Evolutionary conservation across 495 filamentous ascomycete genomes (phyloP), one percentile per base, ranked within the genome.

Genomic region (Niebla homalea): DNA sequence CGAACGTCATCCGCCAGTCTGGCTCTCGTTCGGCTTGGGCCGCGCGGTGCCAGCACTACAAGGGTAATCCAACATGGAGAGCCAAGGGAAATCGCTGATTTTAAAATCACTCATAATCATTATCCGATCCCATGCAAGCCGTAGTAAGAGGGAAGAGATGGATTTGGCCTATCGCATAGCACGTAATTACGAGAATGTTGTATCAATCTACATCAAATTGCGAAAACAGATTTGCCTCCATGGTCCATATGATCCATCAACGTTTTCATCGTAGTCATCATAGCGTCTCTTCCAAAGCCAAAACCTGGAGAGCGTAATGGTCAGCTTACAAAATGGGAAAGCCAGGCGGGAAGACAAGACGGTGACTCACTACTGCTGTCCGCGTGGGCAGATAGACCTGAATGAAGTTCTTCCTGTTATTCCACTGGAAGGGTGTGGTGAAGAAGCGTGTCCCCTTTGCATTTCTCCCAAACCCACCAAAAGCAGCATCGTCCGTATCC

Each of bases 341-440:
- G 22, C 14, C 20, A 12, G 5, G 26, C 18, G 8, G 23, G 23
- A 43, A 29, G 44, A 39, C 6, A 43, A 29, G 44, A 39, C 6
- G 36, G 18, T 37, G 59, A 71, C 84, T 80, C 73, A 95, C 89
- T 61, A 96, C 65, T 26, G 88, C 92, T 48, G 85, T 87, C 54
- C 92, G 74, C 23, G 77, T 77, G 23, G 92, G 92, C 48, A 94
- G 77, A 64, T 98, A 98, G 25, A 95, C 79, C 67, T 97, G 92
- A 36, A 85, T 74, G 63, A 85, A 96, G 64, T 98, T 98, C 65
- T 70, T 76, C 53, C 92, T 66, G 2, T 74, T 81, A 64, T 97
- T 96, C 92, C 93, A 97, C 58, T 69, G 70, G 60, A 95, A 72
- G 35, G 87, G 76, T 36, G 87, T 93, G 2, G 90, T 97, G 60